Evolutionary conservation across 192 early-diverging fungal species (phyloP).

Genomic region (Coemansia sp.): DNA sequence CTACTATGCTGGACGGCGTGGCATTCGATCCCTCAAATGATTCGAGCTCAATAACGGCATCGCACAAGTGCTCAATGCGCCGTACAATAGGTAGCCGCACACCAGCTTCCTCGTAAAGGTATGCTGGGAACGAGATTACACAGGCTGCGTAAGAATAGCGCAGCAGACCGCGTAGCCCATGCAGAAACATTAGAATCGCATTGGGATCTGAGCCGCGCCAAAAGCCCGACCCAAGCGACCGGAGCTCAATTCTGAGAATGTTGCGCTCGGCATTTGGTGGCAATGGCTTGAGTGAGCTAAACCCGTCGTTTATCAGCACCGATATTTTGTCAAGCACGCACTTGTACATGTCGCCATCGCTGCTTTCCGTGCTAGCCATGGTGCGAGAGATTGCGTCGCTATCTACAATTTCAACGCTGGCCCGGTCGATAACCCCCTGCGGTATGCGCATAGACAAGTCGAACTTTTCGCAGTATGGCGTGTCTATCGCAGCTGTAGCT

Average conservation of each 20-base stretch:
- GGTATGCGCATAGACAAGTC: slow-evolving; percentile 82
- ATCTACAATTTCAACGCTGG: slow-evolving; percentile 57
- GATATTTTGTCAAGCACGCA: slow-evolving; percentile 57
- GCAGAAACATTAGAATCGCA: slow-evolving; percentile 66
- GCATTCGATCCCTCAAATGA: slow-evolving; percentile 81
- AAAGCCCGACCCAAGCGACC: slow-evolving; percentile 76
- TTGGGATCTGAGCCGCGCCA: slow-evolving; percentile 70
- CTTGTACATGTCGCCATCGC: slow-evolving; percentile 37
- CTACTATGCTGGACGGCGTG: slow-evolving; percentile 51
- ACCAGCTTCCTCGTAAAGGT: slow-evolving; percentile 66
- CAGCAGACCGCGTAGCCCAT: slow-evolving; percentile 74
- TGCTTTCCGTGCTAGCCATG: slow-evolving; percentile 13
- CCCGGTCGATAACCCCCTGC: slow-evolving; percentile 58
- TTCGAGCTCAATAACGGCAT: slow-evolving; percentile 87
- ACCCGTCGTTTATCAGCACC: slow-evolving; percentile 65
- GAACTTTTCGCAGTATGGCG: slow-evolving; percentile 78
- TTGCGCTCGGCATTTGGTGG: slow-evolving; percentile 56
- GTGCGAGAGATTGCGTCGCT: slow-evolving; percentile 22
- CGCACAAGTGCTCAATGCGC: slow-evolving; percentile 76
- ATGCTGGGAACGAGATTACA: slow-evolving; percentile 79
- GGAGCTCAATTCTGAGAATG: slow-evolving; percentile 78
- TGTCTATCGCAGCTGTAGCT: slow-evolving; percentile 19
- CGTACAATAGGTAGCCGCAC: slow-evolving; percentile 58
- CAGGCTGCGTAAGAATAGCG: slow-evolving; percentile 74
- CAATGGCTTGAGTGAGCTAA: slow-evolving; percentile 57